Conservation (phyloP, 2,329 filamentous ascomycete species). For the Penicillium sumatraense region DNA sequence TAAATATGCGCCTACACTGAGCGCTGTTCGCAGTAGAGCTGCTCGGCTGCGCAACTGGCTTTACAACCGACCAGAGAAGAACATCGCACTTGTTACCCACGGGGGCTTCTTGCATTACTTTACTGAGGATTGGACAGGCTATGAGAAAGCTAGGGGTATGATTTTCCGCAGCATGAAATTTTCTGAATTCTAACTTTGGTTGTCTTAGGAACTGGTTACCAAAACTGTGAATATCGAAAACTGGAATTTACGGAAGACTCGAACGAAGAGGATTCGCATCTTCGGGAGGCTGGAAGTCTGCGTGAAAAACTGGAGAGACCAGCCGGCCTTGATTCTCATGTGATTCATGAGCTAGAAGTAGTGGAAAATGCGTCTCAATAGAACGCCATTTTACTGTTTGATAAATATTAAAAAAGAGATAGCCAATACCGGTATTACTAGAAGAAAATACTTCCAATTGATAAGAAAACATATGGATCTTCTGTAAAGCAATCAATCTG, state of each 20-base stretch:
- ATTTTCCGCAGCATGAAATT: background rate
- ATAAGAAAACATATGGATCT: too few species aligned
- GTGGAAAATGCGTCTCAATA: background rate
- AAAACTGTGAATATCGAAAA: conserved; percentile 16
- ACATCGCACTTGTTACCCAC: conserved; percentile 14
- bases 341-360: conserved; percentile 8
- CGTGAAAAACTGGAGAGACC: conserved; percentile 4
- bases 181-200: background rate
- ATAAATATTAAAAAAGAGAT: too few species aligned
- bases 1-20: conserved; percentile 8
- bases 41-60: conserved; percentile 12
- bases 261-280: conserved; percentile 5
- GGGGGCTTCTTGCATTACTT: conserved; percentile 18
- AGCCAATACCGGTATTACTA: too few species aligned
- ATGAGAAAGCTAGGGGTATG: conserved; percentile 11
- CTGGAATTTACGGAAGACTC: conserved; percentile 13
- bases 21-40: conserved; percentile 8
- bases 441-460: too few species aligned
- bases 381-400: too few species aligned
- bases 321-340: conserved; percentile 7
- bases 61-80: conserved; percentile 9
- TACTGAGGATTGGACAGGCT: conserved; percentile 15
- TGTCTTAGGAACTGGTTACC: conserved; percentile 8
- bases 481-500: too few species aligned
- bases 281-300: conserved; percentile 8